Evolutionary conservation across 1,284 basidiomycete genomes (phyloP), one percentile per base, ranked within the genome.

Genomic region (Moesziomyces sp.): DNA sequence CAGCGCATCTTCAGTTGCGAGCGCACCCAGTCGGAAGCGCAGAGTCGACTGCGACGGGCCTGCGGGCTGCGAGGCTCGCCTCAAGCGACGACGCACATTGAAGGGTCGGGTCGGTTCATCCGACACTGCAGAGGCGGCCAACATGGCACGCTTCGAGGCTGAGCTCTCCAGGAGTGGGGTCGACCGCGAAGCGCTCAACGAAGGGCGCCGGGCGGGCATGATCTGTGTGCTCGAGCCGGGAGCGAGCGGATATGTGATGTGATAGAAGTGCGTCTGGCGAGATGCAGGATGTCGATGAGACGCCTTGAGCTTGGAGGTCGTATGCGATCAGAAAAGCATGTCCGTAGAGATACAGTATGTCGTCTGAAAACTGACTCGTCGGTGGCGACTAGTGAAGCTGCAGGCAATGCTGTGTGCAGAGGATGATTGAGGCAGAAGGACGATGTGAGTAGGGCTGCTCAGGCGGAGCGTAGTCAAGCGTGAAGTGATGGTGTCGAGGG

Each of bases 31-130:
- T 38, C 59, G 59, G 46, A 69, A 52, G 14, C 52, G 59, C 13
- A 62, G n/a, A 9, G 66, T 49, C 0, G 54, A 13, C 2, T 46
- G 45, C 8, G 43, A 52, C 44, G 43, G 43, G 14, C 55, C 57
- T 16, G 48, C 59, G 13, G 70, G 70, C 19, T 73, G 70, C 3
- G 70, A 73, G 21, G 70, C 62, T 50, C 70, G 11, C 11, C 70
- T 50, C 5, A 66, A 11, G 19, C 65, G 59, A 11, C 66, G 59
- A 35, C 66, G 59, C 0, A 69, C 66, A n/a, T 62, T 46, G 55
- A 62, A 69, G 16, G 66, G 59, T 18, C 66, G 55, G n/a, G 66
- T 58, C n/a, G 66, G 66, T 23, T 58, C 59, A 23, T 63, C 58
- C 6, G 23, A 21, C 8, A 66, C 19, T n/a, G 63, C 57, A 5